A percentile compares a stretch with the other conserved stretches of the same genome.
These are phyloP conservation scores for Claviceps digitariae DNA, from an alignment of 2,329 filamentous ascomycete genomes.

Conservation along the genomic window DNA sequence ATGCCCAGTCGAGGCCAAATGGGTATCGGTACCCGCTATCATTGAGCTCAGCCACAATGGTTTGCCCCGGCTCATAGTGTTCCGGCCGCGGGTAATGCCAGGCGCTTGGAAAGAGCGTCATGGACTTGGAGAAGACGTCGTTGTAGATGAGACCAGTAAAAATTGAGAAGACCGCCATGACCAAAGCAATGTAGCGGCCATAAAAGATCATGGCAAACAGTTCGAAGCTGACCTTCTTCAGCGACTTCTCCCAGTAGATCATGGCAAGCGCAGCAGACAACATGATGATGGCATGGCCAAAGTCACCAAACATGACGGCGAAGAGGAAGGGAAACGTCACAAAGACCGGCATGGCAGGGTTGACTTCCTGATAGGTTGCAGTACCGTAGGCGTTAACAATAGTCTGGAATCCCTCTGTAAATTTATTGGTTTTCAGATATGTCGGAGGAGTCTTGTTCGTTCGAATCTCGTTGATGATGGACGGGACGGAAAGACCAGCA, in stretches of 20 bases:
- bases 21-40: slow-evolving; percentile 70
- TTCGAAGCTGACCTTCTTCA: slow-evolving; percentile 88
- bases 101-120: slow-evolving; percentile 77
- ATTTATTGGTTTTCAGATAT: slow-evolving; percentile 96
- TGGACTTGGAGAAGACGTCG: slow-evolving; percentile 86
- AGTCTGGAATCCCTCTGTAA: slow-evolving; percentile 95
- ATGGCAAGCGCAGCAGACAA: slow-evolving; percentile 69
- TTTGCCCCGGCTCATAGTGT: slow-evolving; percentile 49
- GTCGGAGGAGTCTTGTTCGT: slow-evolving; percentile 97
- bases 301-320: slow-evolving; percentile 98
- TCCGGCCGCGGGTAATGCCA: slow-evolving; percentile 68
- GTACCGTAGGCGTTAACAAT: slow-evolving; percentile 98
- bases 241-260: slow-evolving; percentile 90
- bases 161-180: slow-evolving; percentile 96
- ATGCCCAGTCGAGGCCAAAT: slow-evolving; percentile 89
- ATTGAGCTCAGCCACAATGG: slow-evolving; percentile 54
- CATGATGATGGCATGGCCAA: slow-evolving; percentile 89
- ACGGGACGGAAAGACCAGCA: slow-evolving; percentile 90
- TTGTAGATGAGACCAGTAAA: slow-evolving; percentile 98
- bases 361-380: slow-evolving; percentile 93
- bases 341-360: slow-evolving; percentile 87
- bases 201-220: slow-evolving; percentile 98
- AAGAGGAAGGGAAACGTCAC: slow-evolving; percentile 99
- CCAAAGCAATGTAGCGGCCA: slow-evolving; percentile 92
- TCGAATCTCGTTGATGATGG: slow-evolving; percentile 94